phyloP scores from a whole-genome alignment of 176 grass and related monocot species.

The Dendrocalamus sinicus region DNA sequence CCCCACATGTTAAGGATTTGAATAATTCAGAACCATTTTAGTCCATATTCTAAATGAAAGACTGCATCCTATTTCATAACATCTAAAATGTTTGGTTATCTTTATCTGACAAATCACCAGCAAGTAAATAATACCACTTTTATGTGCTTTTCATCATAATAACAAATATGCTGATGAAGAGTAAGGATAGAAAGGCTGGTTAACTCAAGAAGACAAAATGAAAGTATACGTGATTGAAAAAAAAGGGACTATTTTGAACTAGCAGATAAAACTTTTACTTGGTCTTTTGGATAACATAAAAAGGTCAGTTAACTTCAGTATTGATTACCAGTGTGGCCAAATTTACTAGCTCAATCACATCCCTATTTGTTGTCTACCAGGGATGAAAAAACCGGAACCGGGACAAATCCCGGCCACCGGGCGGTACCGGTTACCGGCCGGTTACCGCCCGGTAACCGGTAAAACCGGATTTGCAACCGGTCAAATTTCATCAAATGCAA shows the following conservation, averaged over 20 bases:
- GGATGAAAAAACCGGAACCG: no score
- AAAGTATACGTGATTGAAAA: not conserved
- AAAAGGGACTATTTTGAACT: not conserved
- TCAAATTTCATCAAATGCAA: no score
- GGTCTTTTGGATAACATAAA: not conserved
- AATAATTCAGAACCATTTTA: constrained; percentile 32
- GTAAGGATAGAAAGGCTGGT: not conserved
- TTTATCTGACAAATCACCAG: not conserved
- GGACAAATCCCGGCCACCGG: no score
- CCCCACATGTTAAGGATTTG: not conserved
- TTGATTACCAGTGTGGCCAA: not conserved
- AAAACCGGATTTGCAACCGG: no score
- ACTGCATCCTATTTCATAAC: not conserved
- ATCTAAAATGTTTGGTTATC: not conserved
- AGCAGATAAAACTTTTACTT: not conserved
- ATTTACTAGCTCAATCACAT: not conserved
- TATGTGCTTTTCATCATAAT: not conserved
- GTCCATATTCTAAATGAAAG: not conserved
- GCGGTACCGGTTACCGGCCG: no score
- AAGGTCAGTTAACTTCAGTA: constrained; percentile 7
- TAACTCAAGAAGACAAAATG: not conserved
- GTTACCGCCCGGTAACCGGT: no score
- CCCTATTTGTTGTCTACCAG: not conserved
- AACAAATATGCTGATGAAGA: constrained; percentile 10
- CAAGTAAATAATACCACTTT: not conserved